Evolutionary conservation across 2,329 filamentous ascomycete genomes (phyloP).

Genomic region (Colletotrichum limetticola): DNA sequence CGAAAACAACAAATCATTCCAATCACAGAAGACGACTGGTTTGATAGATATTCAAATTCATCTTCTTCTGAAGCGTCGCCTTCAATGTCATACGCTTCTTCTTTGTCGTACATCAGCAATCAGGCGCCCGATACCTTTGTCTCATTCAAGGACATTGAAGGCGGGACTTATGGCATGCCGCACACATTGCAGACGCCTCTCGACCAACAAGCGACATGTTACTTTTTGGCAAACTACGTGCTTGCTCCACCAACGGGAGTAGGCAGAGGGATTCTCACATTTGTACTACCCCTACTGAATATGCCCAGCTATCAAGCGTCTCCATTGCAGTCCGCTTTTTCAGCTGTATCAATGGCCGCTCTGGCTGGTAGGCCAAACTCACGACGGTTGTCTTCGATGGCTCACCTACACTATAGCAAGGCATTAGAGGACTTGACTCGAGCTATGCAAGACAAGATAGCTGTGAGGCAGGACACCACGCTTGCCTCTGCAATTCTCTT

Average conservation of each 20-base stretch:
- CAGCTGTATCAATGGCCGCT: slow-evolving; percentile 38
- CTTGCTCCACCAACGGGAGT: slow-evolving; percentile 36
- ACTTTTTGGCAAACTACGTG: slow-evolving; percentile 40
- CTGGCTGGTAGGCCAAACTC: slow-evolving; percentile 39
- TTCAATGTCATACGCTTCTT: slow-evolving; percentile 30
- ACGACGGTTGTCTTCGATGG: slow-evolving; percentile 34
- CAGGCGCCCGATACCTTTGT: slow-evolving; percentile 21
- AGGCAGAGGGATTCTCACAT: slow-evolving; percentile 37
- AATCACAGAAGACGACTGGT: slow-evolving; percentile 26
- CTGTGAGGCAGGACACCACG: slow-evolving; percentile 36
- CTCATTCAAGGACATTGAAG: slow-evolving; percentile 28
- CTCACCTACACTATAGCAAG: slow-evolving; percentile 38
- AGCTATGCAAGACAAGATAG: slow-evolving; percentile 36
- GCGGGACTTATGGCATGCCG: slow-evolving; percentile 23
- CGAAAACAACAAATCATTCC: slow-evolving; percentile 27
- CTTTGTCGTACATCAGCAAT: slow-evolving; percentile 30
- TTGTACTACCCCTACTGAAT: slow-evolving; percentile 37
- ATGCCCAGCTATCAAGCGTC: slow-evolving; percentile 35
- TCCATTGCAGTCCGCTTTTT: slow-evolving; percentile 38
- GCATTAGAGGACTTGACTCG: slow-evolving; percentile 38
- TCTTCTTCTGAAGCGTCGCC: slow-evolving; percentile 30
- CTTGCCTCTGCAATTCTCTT: slow-evolving; percentile 38
- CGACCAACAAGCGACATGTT: slow-evolving; percentile 40
- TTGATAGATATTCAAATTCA: slow-evolving; percentile 24
- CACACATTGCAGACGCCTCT: slow-evolving; percentile 37